Evolutionary conservation across 306 rosid genomes (phyloP).

Genomic region (Hippophae rhamnoides): DNA sequence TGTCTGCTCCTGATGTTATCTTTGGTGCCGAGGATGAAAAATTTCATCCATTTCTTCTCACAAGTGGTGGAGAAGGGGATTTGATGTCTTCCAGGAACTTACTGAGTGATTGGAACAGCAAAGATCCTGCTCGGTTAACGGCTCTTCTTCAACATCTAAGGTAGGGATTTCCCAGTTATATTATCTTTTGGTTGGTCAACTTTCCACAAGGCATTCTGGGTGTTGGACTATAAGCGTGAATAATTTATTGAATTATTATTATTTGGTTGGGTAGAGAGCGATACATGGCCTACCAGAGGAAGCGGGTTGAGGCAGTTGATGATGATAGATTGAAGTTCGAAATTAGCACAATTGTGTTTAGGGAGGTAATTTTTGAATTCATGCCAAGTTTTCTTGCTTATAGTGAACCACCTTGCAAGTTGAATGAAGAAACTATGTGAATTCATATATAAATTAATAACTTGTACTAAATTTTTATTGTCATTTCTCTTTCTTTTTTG

Average conservation of each 20-base stretch:
- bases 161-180: constrained; percentile 14
- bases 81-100: constrained; percentile 18
- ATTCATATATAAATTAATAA: not conserved
- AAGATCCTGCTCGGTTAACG: constrained; percentile 64
- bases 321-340: constrained; percentile 89
- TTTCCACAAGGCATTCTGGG: constrained; percentile 2
- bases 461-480: not conserved
- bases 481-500: not conserved
- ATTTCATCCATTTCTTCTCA: constrained; percentile 53
- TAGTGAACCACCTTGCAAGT: not conserved
- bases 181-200: not conserved
- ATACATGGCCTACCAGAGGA: constrained; percentile 50
- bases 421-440: not conserved
- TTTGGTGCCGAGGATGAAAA: constrained; percentile 72
- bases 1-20: constrained; percentile 66
- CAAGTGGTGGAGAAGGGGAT: constrained; percentile 18
- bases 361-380: constrained; percentile 53
- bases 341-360: constrained; percentile 58
- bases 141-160: constrained; percentile 63
- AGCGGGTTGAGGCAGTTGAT: constrained; percentile 61
- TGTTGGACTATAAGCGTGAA: constrained; percentile 1
- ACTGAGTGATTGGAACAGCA: constrained; percentile 57
- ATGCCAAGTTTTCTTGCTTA: not conserved
- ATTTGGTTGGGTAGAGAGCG: constrained; percentile 47
- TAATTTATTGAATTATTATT: constrained; percentile 12